phyloP scores from a whole-genome alignment of 352 stramenopile genomes.

The Lagenidium giganteum region DNA sequence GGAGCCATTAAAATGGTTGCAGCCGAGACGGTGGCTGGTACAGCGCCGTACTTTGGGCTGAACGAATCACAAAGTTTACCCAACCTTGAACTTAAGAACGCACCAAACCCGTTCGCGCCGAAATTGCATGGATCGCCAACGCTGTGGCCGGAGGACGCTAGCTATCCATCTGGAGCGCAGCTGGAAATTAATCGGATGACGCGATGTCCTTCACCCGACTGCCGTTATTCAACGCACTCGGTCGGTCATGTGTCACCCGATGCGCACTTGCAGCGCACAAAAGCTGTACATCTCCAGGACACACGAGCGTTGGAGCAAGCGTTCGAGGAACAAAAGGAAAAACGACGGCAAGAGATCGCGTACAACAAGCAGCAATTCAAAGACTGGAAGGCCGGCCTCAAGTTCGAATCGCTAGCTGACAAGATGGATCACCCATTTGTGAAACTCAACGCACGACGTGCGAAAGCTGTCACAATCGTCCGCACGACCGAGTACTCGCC shows the following conservation, averaged over 20 bases:
- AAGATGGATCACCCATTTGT: slow-evolving; percentile 41
- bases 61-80: slow-evolving; percentile 33
- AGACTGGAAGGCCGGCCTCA: slow-evolving; percentile 31
- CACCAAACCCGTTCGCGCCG: slow-evolving; percentile 26
- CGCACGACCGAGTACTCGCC: slow-evolving; percentile 42
- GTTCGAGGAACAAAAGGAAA: slow-evolving; percentile 27
- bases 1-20: slow-evolving; percentile 35
- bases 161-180: slow-evolving; percentile 26
- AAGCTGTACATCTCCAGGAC: slow-evolving; percentile 22
- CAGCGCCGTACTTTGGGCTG: slow-evolving; percentile 19
- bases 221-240: slow-evolving; percentile 20
- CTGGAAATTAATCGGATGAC: slow-evolving; percentile 27
- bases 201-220: slow-evolving; percentile 41
- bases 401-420: slow-evolving; percentile 38
- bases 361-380: slow-evolving; percentile 31
- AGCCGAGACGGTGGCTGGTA: slow-evolving; percentile 16
- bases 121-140: slow-evolving; percentile 37
- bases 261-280: slow-evolving; percentile 18
- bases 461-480: slow-evolving; percentile 41
- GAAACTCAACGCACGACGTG: slow-evolving; percentile 25
- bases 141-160: slow-evolving; percentile 43
- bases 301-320: slow-evolving; percentile 18
- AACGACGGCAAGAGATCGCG: slow-evolving; percentile 18
- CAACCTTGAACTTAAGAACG: slow-evolving; percentile 19
- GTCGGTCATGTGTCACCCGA: slow-evolving; percentile 18